Conservation (phyloP, 495 filamentous ascomycete genomes). For the Aspergillus steynii region DNA sequence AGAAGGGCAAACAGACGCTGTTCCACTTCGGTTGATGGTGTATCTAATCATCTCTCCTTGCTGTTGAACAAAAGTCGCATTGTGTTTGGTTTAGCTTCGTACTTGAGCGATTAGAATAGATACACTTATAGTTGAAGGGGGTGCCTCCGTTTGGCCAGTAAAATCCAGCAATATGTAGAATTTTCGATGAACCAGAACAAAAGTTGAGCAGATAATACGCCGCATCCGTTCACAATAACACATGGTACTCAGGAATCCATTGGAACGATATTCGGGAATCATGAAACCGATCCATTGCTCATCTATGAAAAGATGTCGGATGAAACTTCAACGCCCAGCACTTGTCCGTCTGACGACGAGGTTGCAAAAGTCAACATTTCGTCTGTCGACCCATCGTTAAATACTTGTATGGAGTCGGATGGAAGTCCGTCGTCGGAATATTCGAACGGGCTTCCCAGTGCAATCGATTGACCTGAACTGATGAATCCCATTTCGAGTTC, state of each 20-base stretch:
- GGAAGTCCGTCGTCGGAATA: neutral
- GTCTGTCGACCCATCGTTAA: neutral
- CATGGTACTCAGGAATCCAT: neutral
- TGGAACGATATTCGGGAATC: neutral
- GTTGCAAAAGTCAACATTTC: neutral
- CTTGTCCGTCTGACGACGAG: neutral
- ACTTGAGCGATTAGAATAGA: slow-evolving; percentile 15
- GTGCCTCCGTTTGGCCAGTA: neutral
- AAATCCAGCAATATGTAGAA: too few relatives aligned
- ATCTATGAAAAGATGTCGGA: neutral
- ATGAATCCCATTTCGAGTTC: neutral
- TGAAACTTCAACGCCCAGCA: neutral
- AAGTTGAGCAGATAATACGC: too few relatives aligned
- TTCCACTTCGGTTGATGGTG: slow-evolving; percentile 52
- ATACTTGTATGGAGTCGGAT: neutral
- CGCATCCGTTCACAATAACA: too few relatives aligned
- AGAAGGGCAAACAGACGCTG: slow-evolving; percentile 79
- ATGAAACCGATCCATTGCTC: neutral
- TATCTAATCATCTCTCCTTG: neutral
- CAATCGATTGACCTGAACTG: neutral
- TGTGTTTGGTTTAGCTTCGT: slow-evolving; percentile 9
- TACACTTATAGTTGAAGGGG: neutral
- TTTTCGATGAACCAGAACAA: too few relatives aligned
- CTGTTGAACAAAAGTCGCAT: slow-evolving; percentile 2
- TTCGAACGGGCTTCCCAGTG: neutral